These are phyloP conservation scores for Ophiocordyceps unilateralis DNA, from an alignment of 2,329 filamentous ascomycete species.

Conservation along the genomic window DNA sequence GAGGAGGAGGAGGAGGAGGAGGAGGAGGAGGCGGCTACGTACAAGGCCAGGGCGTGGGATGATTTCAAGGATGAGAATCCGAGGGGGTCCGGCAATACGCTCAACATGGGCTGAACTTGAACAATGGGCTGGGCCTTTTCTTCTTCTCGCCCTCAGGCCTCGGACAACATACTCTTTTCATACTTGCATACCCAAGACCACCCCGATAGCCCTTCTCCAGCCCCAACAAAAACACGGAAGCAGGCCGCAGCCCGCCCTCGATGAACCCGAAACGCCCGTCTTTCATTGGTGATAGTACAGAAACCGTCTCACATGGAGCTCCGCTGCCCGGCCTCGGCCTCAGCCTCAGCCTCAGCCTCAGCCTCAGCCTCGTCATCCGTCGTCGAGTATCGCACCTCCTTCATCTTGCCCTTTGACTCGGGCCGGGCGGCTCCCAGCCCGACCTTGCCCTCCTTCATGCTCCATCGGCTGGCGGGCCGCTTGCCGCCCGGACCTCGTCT, in stretches of 20 bases:
- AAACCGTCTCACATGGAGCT: constrained; percentile 21
- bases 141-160: too few species aligned
- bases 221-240: too few species aligned
- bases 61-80: constrained; percentile 85
- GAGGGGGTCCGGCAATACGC: constrained; percentile 64
- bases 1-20: too few species aligned
- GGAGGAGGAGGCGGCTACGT: constrained; percentile 57
- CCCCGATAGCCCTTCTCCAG: too few species aligned
- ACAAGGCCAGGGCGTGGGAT: constrained; percentile 91
- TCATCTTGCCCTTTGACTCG: constrained; percentile 28
- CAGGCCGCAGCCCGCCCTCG: too few species aligned
- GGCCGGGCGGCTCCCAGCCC: constrained; percentile 8
- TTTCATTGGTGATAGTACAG: background rate
- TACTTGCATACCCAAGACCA: too few species aligned
- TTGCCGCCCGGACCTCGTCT: constrained; percentile 6
- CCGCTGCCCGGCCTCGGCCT: too few species aligned
- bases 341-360: constrained; percentile 12
- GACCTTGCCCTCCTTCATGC: constrained; percentile 22
- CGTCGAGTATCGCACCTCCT: constrained; percentile 21
- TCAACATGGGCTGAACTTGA: constrained; percentile 46
- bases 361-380: constrained; percentile 18
- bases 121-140: too few species aligned
- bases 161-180: too few species aligned
- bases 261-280: background rate
- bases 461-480: constrained; percentile 21